These are phyloP conservation scores for Simmondsia chinensis DNA, from an alignment of 148 eudicot species.

Conservation along the genomic window DNA sequence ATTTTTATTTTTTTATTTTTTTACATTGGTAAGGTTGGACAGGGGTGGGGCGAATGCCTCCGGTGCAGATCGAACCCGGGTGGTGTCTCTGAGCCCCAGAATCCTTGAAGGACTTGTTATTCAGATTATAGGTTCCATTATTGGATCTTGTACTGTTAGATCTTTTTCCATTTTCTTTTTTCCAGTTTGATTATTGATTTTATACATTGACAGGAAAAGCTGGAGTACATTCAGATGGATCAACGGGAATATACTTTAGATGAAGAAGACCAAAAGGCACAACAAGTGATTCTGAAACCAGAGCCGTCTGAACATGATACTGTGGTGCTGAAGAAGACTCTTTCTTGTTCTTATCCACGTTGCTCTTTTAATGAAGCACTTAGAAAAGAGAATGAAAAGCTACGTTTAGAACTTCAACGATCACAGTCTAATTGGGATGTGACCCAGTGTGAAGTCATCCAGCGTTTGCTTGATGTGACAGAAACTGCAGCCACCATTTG, in stretches of 20 bases:
- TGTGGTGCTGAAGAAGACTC: slow-evolving; percentile 67
- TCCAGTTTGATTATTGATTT: not conserved
- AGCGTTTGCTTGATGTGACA: slow-evolving; percentile 75
- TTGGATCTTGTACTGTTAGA: not conserved
- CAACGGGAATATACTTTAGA: slow-evolving; percentile 85
- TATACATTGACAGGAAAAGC: slow-evolving; percentile 52
- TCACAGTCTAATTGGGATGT: slow-evolving; percentile 80
- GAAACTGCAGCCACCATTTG: slow-evolving; percentile 57
- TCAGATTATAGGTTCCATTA: too few relatives aligned
- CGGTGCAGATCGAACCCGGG: too few relatives aligned
- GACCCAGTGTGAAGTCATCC: slow-evolving; percentile 82
- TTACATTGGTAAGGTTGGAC: too few relatives aligned
- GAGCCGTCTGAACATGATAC: slow-evolving; percentile 51
- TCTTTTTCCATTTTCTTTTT: not conserved
- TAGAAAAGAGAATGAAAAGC: slow-evolving; percentile 84
- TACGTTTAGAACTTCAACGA: slow-evolving; percentile 66
- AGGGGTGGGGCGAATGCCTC: too few relatives aligned
- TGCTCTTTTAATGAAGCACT: slow-evolving; percentile 71
- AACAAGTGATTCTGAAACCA: slow-evolving; percentile 70
- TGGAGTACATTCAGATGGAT: slow-evolving; percentile 71
- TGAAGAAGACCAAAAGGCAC: slow-evolving; percentile 75
- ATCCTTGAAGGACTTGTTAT: too few relatives aligned
- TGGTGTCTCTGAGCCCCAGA: too few relatives aligned
- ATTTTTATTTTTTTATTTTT: too few relatives aligned
- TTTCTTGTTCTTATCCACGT: slow-evolving; percentile 90